Percentiles rank a stretch among this genome's conserved stretches.
Conservation (phyloP, 768 basidiomycete species). For the Russula foetens region DNA sequence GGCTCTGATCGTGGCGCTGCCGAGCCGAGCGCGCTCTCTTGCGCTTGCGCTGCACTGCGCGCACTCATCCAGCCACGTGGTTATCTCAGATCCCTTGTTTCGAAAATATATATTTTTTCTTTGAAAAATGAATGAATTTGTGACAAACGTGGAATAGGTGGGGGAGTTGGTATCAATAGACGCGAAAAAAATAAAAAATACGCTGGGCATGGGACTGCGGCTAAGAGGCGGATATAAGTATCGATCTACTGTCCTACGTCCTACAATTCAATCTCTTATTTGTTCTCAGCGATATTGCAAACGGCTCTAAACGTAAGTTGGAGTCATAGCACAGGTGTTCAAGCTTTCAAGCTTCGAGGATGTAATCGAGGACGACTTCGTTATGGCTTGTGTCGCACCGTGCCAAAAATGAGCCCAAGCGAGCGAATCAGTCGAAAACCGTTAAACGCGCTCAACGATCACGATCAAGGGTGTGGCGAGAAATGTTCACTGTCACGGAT, state of each 20-base stretch:
- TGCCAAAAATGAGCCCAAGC: background rate
- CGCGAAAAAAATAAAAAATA: too few species aligned
- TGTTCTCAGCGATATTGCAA: background rate
- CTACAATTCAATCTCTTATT: background rate
- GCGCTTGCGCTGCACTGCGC: too few species aligned
- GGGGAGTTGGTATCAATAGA: too few species aligned
- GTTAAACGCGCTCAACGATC: background rate
- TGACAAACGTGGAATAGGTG: too few species aligned
- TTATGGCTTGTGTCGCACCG: background rate
- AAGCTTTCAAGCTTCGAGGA: too few species aligned
- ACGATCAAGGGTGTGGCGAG: background rate
- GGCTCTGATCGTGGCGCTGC: background rate
- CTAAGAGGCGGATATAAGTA: too few species aligned
- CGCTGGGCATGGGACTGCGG: too few species aligned
- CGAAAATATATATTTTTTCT: too few species aligned
- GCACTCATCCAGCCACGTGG: conserved; percentile 2
- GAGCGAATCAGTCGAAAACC: background rate
- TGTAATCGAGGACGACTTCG: background rate
- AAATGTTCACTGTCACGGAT: background rate
- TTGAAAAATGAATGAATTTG: too few species aligned
- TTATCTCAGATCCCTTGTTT: conserved; percentile 7
- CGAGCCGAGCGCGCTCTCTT: background rate
- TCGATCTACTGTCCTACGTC: background rate
- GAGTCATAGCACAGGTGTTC: background rate
- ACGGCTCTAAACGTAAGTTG: too few species aligned